These are phyloP conservation scores for Rhytidhysteron rufulum DNA, from an alignment of 2,329 filamentous ascomycete genomes.

Conservation along the genomic window DNA sequence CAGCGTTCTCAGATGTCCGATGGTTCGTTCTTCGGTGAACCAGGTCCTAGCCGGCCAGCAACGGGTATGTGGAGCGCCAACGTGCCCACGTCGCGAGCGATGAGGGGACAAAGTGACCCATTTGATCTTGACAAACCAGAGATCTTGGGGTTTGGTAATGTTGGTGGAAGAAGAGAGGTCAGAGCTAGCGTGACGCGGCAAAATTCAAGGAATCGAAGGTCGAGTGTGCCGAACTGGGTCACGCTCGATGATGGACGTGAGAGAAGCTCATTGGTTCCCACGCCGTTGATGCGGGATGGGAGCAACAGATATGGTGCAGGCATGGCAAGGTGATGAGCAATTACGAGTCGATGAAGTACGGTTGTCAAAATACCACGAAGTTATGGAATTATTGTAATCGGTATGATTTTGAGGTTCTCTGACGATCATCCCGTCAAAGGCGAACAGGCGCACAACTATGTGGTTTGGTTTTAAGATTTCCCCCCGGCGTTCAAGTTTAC, in stretches of 20 bases:
- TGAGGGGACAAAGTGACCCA: constrained; percentile 36
- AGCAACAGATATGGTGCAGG: constrained; percentile 6
- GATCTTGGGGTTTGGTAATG: constrained; percentile 30
- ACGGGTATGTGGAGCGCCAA: constrained; percentile 19
- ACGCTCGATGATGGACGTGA: constrained; percentile 14
- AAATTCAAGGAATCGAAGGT: constrained; percentile 21
- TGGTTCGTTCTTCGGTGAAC: constrained; percentile 28
- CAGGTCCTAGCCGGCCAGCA: constrained; percentile 29
- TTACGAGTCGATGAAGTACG: too few species aligned
- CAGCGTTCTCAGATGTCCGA: constrained; percentile 7
- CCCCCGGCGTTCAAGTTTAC: too few species aligned
- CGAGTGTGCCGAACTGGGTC: constrained; percentile 28
- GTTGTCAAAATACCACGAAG: too few species aligned
- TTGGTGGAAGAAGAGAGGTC: constrained; percentile 23
- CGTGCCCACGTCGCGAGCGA: constrained; percentile 10
- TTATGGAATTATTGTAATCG: too few species aligned
- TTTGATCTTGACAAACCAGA: constrained; percentile 40
- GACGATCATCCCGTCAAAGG: too few species aligned
- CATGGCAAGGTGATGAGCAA: constrained; percentile 16
- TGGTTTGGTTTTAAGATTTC: too few species aligned
- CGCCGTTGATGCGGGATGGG: constrained; percentile 11
- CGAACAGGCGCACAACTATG: too few species aligned
- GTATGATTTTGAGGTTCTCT: too few species aligned
- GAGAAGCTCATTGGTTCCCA: constrained; percentile 12
- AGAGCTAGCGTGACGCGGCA: constrained; percentile 26